Evolutionary conservation across 176 grass and related monocot species (phyloP).

Genomic region (Lolium perenne): DNA sequence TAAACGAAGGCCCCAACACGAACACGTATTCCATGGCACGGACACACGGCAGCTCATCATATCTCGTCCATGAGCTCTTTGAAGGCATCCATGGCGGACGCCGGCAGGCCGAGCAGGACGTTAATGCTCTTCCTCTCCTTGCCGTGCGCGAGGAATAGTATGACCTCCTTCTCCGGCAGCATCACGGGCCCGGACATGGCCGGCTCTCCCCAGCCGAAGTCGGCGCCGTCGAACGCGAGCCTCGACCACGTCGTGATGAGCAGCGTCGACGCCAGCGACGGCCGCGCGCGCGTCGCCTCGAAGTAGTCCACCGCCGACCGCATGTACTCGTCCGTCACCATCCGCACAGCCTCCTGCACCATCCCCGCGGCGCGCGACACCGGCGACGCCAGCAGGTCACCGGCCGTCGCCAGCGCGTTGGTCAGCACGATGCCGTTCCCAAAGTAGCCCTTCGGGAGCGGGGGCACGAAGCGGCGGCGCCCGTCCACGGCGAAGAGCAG

Average conservation of each 20-base stretch:
- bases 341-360: constrained; percentile 68
- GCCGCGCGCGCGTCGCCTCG: constrained; percentile 75
- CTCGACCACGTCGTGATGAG: constrained; percentile 92
- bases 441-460: constrained; percentile 74
- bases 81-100: constrained; percentile 78
- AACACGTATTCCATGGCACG: too few species aligned
- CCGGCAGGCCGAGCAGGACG: constrained; percentile 87
- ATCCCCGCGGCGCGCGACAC: constrained; percentile 56
- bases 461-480: constrained; percentile 59
- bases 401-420: constrained; percentile 58
- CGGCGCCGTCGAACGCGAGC: constrained; percentile 75
- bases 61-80: constrained; percentile 84
- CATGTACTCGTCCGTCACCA: constrained; percentile 92
- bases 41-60: constrained; percentile 12
- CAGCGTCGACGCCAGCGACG: constrained; percentile 83
- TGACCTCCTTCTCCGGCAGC: constrained; percentile 92
- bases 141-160: constrained; percentile 86
- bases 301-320: constrained; percentile 92
- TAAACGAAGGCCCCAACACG: too few species aligned
- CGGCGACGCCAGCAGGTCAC: constrained; percentile 57
- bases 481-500: constrained; percentile 96
- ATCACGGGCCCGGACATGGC: constrained; percentile 78
- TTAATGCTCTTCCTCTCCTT: constrained; percentile 87
- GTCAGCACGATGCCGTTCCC: constrained; percentile 91
- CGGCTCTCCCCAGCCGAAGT: constrained; percentile 91